Conservation (phyloP, 768 basidiomycete genomes). For the Stropharia rugosoannulata region DNA sequence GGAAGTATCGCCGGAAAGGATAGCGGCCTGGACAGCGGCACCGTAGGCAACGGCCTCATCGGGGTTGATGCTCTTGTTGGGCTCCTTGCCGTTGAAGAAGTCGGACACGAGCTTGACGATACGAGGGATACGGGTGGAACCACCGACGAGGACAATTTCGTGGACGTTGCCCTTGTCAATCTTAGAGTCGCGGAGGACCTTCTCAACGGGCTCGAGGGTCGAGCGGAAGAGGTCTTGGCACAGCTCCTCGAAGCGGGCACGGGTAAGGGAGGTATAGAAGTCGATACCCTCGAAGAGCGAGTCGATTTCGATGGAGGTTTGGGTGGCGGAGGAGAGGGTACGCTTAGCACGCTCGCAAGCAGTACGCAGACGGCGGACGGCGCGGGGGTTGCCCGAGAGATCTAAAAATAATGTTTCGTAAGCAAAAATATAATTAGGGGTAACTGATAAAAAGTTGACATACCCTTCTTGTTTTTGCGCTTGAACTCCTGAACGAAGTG, state of each 20-base stretch:
- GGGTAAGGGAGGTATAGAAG: slow-evolving; percentile 97
- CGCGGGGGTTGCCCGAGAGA: slow-evolving; percentile 88
- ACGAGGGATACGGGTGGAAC: slow-evolving; percentile 97
- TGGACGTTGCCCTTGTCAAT: slow-evolving; percentile 95
- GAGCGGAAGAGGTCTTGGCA: slow-evolving; percentile 94
- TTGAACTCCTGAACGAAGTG: slow-evolving; percentile 99
- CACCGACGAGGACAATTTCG: slow-evolving; percentile 97
- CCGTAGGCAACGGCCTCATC: slow-evolving; percentile 99
- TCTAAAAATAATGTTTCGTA: slow-evolving; percentile 40
- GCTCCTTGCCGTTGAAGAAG: slow-evolving; percentile 98
- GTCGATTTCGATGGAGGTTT: slow-evolving; percentile 97
- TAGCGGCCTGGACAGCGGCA: slow-evolving; percentile 98
- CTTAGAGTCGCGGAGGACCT: slow-evolving; percentile 96
- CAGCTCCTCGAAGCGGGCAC: slow-evolving; percentile 96
- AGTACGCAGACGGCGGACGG: slow-evolving; percentile 94
- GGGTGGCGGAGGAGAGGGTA: slow-evolving; percentile 93
- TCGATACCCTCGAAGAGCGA: slow-evolving; percentile 97
- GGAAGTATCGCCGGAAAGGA: slow-evolving; percentile 95
- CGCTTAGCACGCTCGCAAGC: slow-evolving; percentile 99
- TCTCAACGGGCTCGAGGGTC: slow-evolving; percentile 95
- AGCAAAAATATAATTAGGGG: slow-evolving; percentile 3
- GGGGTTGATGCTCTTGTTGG: slow-evolving; percentile 99
- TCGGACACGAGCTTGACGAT: slow-evolving; percentile 97
- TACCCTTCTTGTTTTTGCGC: slow-evolving; percentile 95
- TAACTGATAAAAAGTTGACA: neutral